Base-by-base conservation (phyloP, 768 basidiomycete genomes). In the Lactifluus pinguis region DNA sequence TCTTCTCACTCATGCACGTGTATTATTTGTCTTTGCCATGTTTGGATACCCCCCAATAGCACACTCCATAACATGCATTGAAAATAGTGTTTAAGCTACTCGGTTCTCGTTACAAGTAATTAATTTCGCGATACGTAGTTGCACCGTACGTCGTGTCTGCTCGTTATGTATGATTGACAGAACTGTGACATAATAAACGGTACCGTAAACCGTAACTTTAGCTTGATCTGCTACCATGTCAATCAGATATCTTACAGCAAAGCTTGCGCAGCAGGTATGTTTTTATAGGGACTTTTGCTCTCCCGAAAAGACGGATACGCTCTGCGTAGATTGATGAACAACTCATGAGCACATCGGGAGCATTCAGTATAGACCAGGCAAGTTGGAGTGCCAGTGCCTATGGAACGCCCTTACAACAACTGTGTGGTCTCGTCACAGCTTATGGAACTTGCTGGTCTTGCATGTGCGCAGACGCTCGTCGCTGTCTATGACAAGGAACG, bases 381-480 rank as follows among this genome's bases (percentile, higher is more conserved):
- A 57, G 69, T 55, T 34, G 52, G 19, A 55, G 32, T 17, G 39
- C 21, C 8, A 6, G 38, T 14, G 17, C 48, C 8, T 19, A 21
- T 29, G 6, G 13, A 9, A 36, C 38, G 10, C 6, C 29, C 38
- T 49, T 36, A 10, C 34, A 7, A 10, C 21, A 44, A 50, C 45
- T 36, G 17, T 25, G 25, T 25, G 19, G 45, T 55, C 38, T 64
- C 39, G 32, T 11, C 1, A 19, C 69, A 95, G 92, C 76, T 98
- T 34, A 97, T 98, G 93, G 95, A 98, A 69, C 81, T 98, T 13
- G 95, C 95, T 34, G 97, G 97, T 1, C 76, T 98, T 10, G 87
- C 95, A 1, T 95, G 95, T 69, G 97, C 95, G 0, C 91, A 95
- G 70, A 82, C 89, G 0, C 75, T 98, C 2, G 85, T 88, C 6